These are phyloP conservation scores for Globisporangium yorkense DNA, from an alignment of 352 stramenopile species.

Conservation along the genomic window DNA sequence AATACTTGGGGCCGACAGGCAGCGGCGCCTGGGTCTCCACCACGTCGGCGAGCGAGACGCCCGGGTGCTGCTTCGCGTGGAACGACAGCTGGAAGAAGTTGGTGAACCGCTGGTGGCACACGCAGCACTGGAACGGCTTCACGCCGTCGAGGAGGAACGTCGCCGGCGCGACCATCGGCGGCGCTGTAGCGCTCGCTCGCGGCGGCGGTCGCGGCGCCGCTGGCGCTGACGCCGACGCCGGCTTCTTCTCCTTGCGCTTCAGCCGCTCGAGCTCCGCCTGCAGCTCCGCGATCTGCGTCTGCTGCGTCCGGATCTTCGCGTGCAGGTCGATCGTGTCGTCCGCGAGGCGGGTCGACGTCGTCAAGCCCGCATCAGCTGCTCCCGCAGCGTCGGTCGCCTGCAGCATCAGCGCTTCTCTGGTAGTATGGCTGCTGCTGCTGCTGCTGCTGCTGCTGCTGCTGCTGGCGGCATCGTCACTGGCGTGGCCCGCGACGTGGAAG, in stretches of 20 bases:
- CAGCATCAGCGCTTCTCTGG: background rate
- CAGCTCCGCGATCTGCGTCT: conserved; percentile 38
- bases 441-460: background rate
- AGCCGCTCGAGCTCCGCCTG: conserved; percentile 32
- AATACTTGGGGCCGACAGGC: conserved; percentile 56
- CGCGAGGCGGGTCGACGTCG: background rate
- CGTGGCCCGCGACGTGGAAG: conserved; percentile 42
- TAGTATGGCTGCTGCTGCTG: background rate
- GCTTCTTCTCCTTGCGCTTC: conserved; percentile 8
- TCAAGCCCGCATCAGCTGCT: background rate
- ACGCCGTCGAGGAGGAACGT: conserved; percentile 49
- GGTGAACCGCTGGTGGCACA: conserved; percentile 46
- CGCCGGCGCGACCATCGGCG: conserved; percentile 38
- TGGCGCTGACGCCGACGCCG: background rate
- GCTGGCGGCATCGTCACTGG: background rate
- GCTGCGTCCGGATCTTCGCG: conserved; percentile 34
- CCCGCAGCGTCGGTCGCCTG: background rate
- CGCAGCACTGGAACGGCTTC: conserved; percentile 60
- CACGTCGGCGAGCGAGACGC: conserved; percentile 21
- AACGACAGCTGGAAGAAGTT: conserved; percentile 75
- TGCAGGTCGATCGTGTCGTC: conserved; percentile 14
- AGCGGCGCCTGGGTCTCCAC: conserved; percentile 32
- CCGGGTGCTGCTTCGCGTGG: conserved; percentile 55
- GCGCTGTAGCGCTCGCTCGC: conserved; percentile 1
- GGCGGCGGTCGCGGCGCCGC: background rate